A percentile compares a stretch with the other conserved stretches of the same genome.
These are phyloP conservation scores for Penicillium bovifimosum DNA, from an alignment of 495 filamentous ascomycete genomes.

Conservation along the genomic window DNA sequence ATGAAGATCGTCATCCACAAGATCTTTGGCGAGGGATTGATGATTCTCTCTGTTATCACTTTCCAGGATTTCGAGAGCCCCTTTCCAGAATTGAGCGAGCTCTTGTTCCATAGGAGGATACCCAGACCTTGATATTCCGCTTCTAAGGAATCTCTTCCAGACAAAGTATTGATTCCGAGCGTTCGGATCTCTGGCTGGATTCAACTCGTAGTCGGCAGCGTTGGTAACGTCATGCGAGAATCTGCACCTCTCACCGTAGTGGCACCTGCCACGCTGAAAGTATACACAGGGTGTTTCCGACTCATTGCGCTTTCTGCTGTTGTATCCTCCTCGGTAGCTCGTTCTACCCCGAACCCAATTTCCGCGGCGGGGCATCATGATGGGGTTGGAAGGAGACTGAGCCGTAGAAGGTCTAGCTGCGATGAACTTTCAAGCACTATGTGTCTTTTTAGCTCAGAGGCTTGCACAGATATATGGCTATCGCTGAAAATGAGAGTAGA, in stretches of 20 bases:
- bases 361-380: neutral
- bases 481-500: too few relatives aligned
- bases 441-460: too few relatives aligned
- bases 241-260: slow-evolving; percentile 8
- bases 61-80: slow-evolving; percentile 13
- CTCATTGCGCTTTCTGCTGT: slow-evolving; percentile 4
- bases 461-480: too few relatives aligned
- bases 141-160: slow-evolving; percentile 9
- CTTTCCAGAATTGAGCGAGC: slow-evolving; percentile 10
- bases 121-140: neutral
- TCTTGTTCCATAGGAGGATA: slow-evolving; percentile 4
- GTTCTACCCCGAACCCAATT: slow-evolving; percentile 6
- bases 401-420: too few relatives aligned
- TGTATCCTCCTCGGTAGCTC: slow-evolving; percentile 2
- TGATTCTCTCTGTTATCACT: slow-evolving; percentile 10
- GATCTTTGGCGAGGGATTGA: slow-evolving; percentile 10
- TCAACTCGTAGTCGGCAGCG: neutral
- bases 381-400: too few relatives aligned
- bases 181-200: neutral
- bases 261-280: slow-evolving; percentile 11
- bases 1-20: slow-evolving; percentile 9
- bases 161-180: slow-evolving; percentile 13
- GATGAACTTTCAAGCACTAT: too few relatives aligned
- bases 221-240: slow-evolving; percentile 7
- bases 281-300: neutral